A percentile compares a stretch with the other conserved stretches of the same genome.
Conservation (phyloP, 176 grass and related monocot species). For the Lolium multiflorum region DNA sequence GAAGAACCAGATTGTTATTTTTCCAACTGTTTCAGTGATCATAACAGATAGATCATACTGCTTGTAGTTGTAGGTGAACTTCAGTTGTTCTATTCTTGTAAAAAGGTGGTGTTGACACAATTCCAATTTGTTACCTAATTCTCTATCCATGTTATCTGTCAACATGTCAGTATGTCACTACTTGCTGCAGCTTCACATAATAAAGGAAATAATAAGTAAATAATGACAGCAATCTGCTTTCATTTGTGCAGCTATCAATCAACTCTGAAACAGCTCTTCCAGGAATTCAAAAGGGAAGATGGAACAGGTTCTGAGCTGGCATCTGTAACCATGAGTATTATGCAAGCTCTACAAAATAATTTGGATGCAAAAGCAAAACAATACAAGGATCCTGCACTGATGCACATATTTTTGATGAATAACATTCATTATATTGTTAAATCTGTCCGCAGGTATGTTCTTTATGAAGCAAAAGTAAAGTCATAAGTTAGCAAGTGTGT, state of each 20-base stretch:
- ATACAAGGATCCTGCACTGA: slow-evolving; percentile 90
- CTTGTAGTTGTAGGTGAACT: slow-evolving; percentile 13
- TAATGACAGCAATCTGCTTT: slow-evolving; percentile 32
- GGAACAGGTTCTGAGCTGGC: slow-evolving; percentile 83
- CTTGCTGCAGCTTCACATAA: slow-evolving; percentile 1
- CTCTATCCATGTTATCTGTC: not conserved
- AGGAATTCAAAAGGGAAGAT: slow-evolving; percentile 83
- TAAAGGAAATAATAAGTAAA: not conserved
- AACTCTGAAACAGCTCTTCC: slow-evolving; percentile 92
- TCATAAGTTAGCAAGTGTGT: not conserved
- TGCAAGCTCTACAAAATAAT: slow-evolving; percentile 96
- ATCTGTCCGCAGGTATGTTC: slow-evolving; percentile 84
- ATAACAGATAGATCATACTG: not conserved
- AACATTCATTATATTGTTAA: slow-evolving; percentile 97
- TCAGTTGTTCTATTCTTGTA: slow-evolving; percentile 5
- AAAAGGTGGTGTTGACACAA: not conserved
- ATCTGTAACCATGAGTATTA: slow-evolving; percentile 88
- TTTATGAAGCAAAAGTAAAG: slow-evolving; percentile 28
- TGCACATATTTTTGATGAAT: slow-evolving; percentile 94
- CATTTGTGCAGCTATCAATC: slow-evolving; percentile 78
- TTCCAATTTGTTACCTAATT: not conserved
- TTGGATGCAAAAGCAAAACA: slow-evolving; percentile 93
- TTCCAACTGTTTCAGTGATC: slow-evolving; percentile 20
- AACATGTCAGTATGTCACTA: not conserved
- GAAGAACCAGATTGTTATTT: not conserved